Conservation (phyloP, 768 basidiomycete genomes). For the Dentipellis fragilis region DNA sequence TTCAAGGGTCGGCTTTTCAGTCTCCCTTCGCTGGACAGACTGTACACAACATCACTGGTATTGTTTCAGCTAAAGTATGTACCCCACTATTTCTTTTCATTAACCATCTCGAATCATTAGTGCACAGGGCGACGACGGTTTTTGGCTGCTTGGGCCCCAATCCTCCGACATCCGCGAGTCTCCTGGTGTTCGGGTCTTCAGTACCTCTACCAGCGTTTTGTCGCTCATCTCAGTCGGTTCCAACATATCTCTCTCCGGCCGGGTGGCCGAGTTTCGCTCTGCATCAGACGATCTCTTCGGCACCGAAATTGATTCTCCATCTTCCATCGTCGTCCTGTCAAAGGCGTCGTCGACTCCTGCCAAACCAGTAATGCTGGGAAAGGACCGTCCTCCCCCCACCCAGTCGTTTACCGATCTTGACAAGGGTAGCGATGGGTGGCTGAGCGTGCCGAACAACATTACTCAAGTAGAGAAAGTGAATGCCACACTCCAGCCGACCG, state of each 20-base stretch:
- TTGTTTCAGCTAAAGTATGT: slow-evolving; percentile 18
- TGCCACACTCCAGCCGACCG: slow-evolving; percentile 36
- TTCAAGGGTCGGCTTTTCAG: slow-evolving; percentile 20
- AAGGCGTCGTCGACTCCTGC: slow-evolving; percentile 29
- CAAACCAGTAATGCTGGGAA: slow-evolving; percentile 39
- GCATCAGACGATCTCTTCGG: slow-evolving; percentile 34
- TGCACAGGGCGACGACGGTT: slow-evolving; percentile 33
- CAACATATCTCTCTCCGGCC: slow-evolving; percentile 32
- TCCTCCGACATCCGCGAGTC: slow-evolving; percentile 37
- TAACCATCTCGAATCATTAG: neutral
- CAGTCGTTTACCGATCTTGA: slow-evolving; percentile 40
- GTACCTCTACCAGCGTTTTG: slow-evolving; percentile 25
- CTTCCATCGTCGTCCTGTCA: slow-evolving; percentile 34
- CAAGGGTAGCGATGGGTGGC: slow-evolving; percentile 40
- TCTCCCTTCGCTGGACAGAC: slow-evolving; percentile 19
- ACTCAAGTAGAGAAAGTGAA: slow-evolving; percentile 36
- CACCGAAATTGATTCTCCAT: slow-evolving; percentile 39
- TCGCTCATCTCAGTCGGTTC: slow-evolving; percentile 35
- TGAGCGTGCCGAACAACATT: slow-evolving; percentile 45
- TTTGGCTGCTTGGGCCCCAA: slow-evolving; percentile 34
- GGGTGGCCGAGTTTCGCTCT: slow-evolving; percentile 43
- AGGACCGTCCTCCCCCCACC: slow-evolving; percentile 43
- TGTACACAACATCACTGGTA: slow-evolving; percentile 17
- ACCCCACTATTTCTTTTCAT: too few relatives aligned
- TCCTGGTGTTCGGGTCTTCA: slow-evolving; percentile 41